Evolutionary conservation across 352 stramenopile genomes (phyloP).

Genomic region (Globisporangium takayamanum): DNA sequence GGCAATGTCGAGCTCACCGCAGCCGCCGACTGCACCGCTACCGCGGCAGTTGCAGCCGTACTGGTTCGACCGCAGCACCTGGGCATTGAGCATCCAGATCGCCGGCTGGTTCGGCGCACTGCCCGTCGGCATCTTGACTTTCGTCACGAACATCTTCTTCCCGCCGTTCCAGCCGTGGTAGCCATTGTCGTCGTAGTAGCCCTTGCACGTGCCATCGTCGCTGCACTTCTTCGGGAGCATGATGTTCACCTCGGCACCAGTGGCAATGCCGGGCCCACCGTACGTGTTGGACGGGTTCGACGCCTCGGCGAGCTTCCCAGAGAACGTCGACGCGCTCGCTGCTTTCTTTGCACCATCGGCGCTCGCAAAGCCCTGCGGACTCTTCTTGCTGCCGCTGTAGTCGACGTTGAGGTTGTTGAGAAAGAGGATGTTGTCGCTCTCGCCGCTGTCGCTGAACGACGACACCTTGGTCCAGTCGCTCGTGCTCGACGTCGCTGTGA

Average conservation of each 20-base stretch:
- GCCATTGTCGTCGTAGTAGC: constrained; percentile 62
- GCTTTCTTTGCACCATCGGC: constrained; percentile 25
- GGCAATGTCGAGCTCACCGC: constrained; percentile 64
- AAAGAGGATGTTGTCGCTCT: constrained; percentile 45
- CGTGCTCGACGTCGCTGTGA: constrained; percentile 15
- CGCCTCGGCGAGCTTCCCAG: constrained; percentile 41
- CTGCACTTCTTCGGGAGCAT: constrained; percentile 53
- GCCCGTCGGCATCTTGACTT: constrained; percentile 50
- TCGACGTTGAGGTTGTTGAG: constrained; percentile 63
- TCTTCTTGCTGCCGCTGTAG: constrained; percentile 34
- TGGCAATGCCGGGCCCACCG: constrained; percentile 47
- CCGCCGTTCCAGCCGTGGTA: constrained; percentile 69
- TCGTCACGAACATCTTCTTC: constrained; percentile 77
- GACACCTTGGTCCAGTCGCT: constrained; percentile 40
- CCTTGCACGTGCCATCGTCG: constrained; percentile 36
- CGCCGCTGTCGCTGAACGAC: constrained; percentile 27
- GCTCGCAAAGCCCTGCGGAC: constrained; percentile 39
- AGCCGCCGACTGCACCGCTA: constrained; percentile 41
- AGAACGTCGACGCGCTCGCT: constrained; percentile 31
- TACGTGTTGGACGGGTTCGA: constrained; percentile 30
- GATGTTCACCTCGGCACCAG: constrained; percentile 72
- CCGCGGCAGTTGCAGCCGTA: constrained; percentile 75
- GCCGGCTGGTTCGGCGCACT: constrained; percentile 40
- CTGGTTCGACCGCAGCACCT: constrained; percentile 57
- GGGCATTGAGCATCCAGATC: constrained; percentile 75